Evolutionary conservation across 2,329 filamentous ascomycete species (phyloP).

Genomic region (Onygenales sp.): DNA sequence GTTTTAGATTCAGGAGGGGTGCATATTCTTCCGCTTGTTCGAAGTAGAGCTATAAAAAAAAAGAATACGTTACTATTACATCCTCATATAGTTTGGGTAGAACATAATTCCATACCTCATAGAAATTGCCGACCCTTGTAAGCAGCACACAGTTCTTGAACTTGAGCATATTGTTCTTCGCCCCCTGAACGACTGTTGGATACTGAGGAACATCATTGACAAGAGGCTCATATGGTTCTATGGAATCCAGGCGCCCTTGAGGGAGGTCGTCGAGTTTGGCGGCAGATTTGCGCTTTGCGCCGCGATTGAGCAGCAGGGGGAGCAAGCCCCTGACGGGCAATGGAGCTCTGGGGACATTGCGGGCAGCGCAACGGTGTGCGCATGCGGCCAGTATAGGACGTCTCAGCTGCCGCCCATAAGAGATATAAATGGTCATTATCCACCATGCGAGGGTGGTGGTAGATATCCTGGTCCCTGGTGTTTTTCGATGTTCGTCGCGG

Average conservation of each 20-base stretch:
- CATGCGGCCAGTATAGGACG: neutral
- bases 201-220: constrained; percentile 51
- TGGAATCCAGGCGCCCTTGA: constrained; percentile 44
- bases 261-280: constrained; percentile 41
- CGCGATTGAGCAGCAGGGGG: constrained; percentile 10
- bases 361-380: neutral
- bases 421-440: constrained; percentile 7
- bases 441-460: neutral
- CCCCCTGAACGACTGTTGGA: constrained; percentile 82
- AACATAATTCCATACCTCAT: constrained; percentile 52
- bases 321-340: neutral
- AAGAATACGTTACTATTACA: neutral
- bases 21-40: constrained; percentile 87
- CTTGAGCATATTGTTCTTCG: constrained; percentile 77
- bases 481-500: constrained; percentile 9
- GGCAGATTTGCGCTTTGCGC: constrained; percentile 28
- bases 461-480: constrained; percentile 14
- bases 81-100: neutral
- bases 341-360: neutral
- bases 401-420: constrained; percentile 3
- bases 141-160: constrained; percentile 86
- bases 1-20: constrained; percentile 77
- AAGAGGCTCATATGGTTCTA: constrained; percentile 32
- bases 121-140: constrained; percentile 90
- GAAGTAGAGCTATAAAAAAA: constrained; percentile 62